Percentiles rank a stretch among this genome's conserved stretches.
phyloP scores from a whole-genome alignment of 2,329 filamentous ascomycete genomes.

The Aspergillus felis region DNA sequence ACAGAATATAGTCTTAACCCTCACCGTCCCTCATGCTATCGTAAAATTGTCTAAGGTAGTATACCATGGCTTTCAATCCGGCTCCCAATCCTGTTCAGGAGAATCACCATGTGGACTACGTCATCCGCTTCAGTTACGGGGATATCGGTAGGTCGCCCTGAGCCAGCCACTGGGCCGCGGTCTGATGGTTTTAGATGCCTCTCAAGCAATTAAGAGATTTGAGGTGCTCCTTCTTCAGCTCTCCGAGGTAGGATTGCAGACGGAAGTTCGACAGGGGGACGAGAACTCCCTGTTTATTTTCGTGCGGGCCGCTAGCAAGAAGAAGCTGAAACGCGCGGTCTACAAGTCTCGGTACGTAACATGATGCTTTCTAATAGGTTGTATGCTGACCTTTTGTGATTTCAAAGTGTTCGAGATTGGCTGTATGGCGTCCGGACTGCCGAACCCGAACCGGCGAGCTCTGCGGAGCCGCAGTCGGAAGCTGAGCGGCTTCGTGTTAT shows the following conservation, averaged over 20 bases:
- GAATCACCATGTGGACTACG: conserved; percentile 80
- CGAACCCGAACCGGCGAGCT: conserved; percentile 65
- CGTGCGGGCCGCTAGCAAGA: conserved; percentile 67
- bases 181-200: conserved; percentile 51
- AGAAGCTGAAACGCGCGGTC: conserved; percentile 73
- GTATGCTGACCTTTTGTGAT: neutral
- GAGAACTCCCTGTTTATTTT: conserved; percentile 77
- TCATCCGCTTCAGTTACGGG: conserved; percentile 73
- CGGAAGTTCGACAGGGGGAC: conserved; percentile 79
- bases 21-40: neutral
- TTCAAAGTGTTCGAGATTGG: conserved; percentile 83
- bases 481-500: conserved; percentile 85
- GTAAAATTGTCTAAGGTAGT: neutral
- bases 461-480: conserved; percentile 79
- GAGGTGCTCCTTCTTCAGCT: conserved; percentile 74
- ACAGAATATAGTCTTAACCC: neutral
- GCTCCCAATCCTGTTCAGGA: conserved; percentile 33
- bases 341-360: conserved; percentile 67
- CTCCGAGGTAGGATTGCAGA: conserved; percentile 72
- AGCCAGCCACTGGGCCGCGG: neutral
- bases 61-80: conserved; percentile 26
- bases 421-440: conserved; percentile 82
- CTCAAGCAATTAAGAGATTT: conserved; percentile 69
- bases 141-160: conserved; percentile 53
- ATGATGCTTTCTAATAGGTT: neutral